Base-by-base conservation (phyloP, 1,284 basidiomycete species). In the Ceratobasidium theobromae region DNA sequence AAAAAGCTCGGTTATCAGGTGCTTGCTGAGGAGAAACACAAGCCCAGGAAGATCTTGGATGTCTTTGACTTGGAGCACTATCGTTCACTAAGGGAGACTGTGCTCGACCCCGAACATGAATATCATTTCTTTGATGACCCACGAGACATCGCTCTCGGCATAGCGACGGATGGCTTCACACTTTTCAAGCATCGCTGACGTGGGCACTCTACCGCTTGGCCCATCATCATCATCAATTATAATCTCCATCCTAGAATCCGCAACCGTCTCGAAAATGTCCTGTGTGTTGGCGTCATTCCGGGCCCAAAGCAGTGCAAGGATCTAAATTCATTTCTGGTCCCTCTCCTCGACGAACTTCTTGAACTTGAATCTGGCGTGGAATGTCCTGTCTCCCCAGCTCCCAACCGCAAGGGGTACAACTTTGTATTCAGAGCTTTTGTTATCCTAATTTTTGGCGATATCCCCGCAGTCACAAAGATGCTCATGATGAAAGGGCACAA, bases 1-100 rank as follows among this genome's bases (percentile, higher is more conserved):
- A 21, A 60, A 14, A 60, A 60, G 4, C 12, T 60, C 3, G 2
- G 45, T 1, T 25, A 60, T 33, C 45, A 45, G 45, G 23, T 21
- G 21, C 21, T 4, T 48, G 45, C 21, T 23, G 27, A 48, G 68
- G 12, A 30, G 66, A 33, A 71, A 72, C 4, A 16, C 35, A 16
- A 45, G 8, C 11, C 45, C 11, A 6, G 58, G 1, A 27, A 23
- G 1, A 72, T 77, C 9, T 30, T 14, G 3, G 77, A 79, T 67
- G 70, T 77, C n/a, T 77, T 78, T 62, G 74, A 77, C 69, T 41
- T 70, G 9, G n/a, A 57, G 21, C 67, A 72, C 48, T 78, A 79
- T 52, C 45, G 67, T 6, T 21, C 41, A 0, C 69, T 78, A 0
- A 54, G 55, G 0, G 4, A 48, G 8, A 53, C n/a, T 5, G 5